A percentile compares a stretch with the other conserved stretches of the same genome.
Conservation (phyloP, 345 rosid species). For the Bruguiera gymnorhiza region DNA sequence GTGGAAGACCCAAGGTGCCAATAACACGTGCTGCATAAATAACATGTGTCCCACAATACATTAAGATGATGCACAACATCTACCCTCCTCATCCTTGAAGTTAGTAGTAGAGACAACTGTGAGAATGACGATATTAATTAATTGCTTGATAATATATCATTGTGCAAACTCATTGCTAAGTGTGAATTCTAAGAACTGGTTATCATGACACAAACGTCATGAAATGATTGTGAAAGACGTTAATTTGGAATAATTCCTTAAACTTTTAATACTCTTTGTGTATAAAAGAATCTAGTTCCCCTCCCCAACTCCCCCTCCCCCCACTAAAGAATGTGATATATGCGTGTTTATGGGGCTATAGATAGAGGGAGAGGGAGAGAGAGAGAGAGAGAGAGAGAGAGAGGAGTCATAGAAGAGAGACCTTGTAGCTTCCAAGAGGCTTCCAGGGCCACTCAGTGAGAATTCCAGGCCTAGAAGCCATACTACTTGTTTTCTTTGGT, state of each 20-base stretch:
- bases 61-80: not conserved
- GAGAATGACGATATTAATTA: too few relatives aligned
- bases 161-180: too few relatives aligned
- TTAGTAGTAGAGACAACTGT: too few relatives aligned
- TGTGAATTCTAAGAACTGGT: too few relatives aligned
- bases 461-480: slow-evolving; percentile 64
- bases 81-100: not conserved
- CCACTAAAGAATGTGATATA: too few relatives aligned
- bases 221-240: too few relatives aligned
- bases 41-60: not conserved
- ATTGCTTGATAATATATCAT: too few relatives aligned
- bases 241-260: too few relatives aligned
- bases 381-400: not conserved
- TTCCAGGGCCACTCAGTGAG: slow-evolving; percentile 72
- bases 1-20: slow-evolving; percentile 43
- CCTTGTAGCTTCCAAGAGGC: slow-evolving; percentile 63
- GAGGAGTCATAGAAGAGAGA: not conserved
- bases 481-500: slow-evolving; percentile 3
- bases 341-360: not conserved
- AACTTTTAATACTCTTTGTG: too few relatives aligned
- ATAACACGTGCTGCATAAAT: slow-evolving; percentile 38
- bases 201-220: too few relatives aligned
- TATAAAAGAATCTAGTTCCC: too few relatives aligned
- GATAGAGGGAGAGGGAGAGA: not conserved
- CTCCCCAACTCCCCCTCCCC: too few relatives aligned